Evolutionary conservation across 2,329 filamentous ascomycete species (phyloP), one percentile per base, ranked within the genome.

Genomic region (Ascochyta koolunga): DNA sequence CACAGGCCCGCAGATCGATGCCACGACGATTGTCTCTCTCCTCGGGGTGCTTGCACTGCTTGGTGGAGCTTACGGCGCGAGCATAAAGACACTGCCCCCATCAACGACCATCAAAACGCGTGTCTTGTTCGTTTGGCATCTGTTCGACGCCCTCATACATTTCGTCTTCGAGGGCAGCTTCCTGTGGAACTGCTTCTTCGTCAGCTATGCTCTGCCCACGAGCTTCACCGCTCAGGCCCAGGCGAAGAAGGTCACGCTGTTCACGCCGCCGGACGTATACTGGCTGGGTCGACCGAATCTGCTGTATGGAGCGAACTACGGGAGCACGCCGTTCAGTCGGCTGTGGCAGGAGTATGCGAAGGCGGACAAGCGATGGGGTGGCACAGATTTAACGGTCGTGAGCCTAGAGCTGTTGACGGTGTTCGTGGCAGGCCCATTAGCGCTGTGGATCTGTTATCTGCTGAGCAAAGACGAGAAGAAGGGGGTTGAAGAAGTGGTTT

Each of bases 121-220:
- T 58, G 79, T 90, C 71, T 86, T 97, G 61, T 96, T 96, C 82
- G 84, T 96, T 77, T 97, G 93, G 93, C 93, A 97, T 79, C 83
- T 90, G 32, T 96, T 96, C 78, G 93, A 97, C 75, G 91, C 91
- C 27, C 83, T 97, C 37, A 93, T 93, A 68, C 95, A 99, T 79
- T 86, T 96, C 76, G 81, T 91, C 73, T 89, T 98, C 72, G 93
- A 98, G 78, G 93, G 91, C 48, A 89, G 86, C 68, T 98, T 91
- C 76, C 86, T 97, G 21, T 97, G 92, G 82, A 91, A 96, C 78
- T 96, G 91, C 80, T 96, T 98, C 83, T 93, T 92, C 82, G 82
- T 82, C 62, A 86, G 80, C 66, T 76, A 76, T 41, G 67, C 74
- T 18, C 71, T 83, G 33, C 75, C 79, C 7, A 73, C 74, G 33